Conservation (phyloP, 2,329 filamentous ascomycete genomes). For the Hortaea sp. region DNA sequence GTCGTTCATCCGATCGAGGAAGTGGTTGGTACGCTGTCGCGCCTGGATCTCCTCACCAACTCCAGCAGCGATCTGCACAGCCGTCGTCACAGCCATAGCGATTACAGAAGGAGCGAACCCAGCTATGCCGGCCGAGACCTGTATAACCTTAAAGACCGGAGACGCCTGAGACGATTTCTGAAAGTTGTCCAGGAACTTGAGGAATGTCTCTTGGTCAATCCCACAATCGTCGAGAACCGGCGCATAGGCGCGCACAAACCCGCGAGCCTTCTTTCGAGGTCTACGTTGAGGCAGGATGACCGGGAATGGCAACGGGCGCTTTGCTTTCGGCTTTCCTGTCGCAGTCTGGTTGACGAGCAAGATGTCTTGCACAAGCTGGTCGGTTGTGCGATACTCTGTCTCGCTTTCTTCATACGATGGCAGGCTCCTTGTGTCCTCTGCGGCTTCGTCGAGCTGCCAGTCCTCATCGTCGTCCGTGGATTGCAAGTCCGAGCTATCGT, state of each 20-base stretch:
- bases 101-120: slow-evolving; percentile 32
- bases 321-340: background rate
- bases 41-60: slow-evolving; percentile 31
- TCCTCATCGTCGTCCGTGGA: slow-evolving; percentile 21
- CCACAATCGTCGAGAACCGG: slow-evolving; percentile 37
- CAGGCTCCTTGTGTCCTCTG: slow-evolving; percentile 10
- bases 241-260: slow-evolving; percentile 45
- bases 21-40: slow-evolving; percentile 38
- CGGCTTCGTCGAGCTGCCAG: slow-evolving; percentile 23
- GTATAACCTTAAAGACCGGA: slow-evolving; percentile 21
- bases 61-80: slow-evolving; percentile 34
- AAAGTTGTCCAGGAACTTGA: slow-evolving; percentile 40
- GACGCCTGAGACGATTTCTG: slow-evolving; percentile 33
- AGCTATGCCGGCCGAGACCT: slow-evolving; percentile 26
- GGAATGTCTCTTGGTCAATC: slow-evolving; percentile 40
- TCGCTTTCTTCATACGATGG: slow-evolving; percentile 21
- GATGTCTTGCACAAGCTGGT: slow-evolving; percentile 17
- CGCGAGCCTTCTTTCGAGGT: slow-evolving; percentile 38
- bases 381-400: slow-evolving; percentile 7
- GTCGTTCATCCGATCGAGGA: slow-evolving; percentile 47
- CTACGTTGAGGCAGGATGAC: slow-evolving; percentile 45
- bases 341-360: slow-evolving; percentile 3
- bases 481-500: slow-evolving; percentile 4
- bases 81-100: slow-evolving; percentile 34
- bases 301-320: slow-evolving; percentile 28